Conservation (phyloP, 1,284 basidiomycete genomes). For the Dichomitus squalens region DNA sequence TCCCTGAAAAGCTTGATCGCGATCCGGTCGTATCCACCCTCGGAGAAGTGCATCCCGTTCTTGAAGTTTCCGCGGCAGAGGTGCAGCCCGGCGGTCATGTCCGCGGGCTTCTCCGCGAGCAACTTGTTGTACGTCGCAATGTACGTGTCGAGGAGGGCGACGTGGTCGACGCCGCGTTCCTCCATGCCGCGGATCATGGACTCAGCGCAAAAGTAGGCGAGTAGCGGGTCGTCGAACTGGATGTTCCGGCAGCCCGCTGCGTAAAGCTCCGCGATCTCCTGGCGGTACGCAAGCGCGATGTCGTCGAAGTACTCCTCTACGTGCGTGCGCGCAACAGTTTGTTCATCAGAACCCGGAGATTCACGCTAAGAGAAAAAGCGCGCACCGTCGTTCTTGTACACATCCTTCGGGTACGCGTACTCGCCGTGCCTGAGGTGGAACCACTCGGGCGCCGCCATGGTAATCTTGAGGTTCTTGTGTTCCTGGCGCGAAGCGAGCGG, state of each 20-base stretch:
- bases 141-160: conserved; percentile 68
- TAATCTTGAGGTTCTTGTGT: conserved; percentile 71
- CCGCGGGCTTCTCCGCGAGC: conserved; percentile 56
- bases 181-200: conserved; percentile 66
- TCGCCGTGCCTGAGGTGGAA: conserved; percentile 73
- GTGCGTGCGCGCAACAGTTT: conserved; percentile 7
- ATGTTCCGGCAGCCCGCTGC: conserved; percentile 71
- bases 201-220: conserved; percentile 68
- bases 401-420: conserved; percentile 59
- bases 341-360: background rate
- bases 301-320: conserved; percentile 76
- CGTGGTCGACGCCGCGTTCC: conserved; percentile 59
- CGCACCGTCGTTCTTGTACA: conserved; percentile 64
- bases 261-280: conserved; percentile 75
- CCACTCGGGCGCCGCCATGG: conserved; percentile 77
- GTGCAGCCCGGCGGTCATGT: conserved; percentile 73
- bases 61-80: conserved; percentile 81
- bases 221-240: conserved; percentile 76
- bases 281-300: conserved; percentile 68
- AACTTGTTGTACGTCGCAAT: conserved; percentile 72
- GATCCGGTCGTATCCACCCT: conserved; percentile 77
- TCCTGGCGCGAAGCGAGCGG: conserved; percentile 41
- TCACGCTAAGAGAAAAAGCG: background rate
- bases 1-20: conserved; percentile 73
- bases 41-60: conserved; percentile 68